These are phyloP conservation scores for Cyberlindnera suaveolens DNA, from an alignment of 805 yeast genomes.

Conservation along the genomic window DNA sequence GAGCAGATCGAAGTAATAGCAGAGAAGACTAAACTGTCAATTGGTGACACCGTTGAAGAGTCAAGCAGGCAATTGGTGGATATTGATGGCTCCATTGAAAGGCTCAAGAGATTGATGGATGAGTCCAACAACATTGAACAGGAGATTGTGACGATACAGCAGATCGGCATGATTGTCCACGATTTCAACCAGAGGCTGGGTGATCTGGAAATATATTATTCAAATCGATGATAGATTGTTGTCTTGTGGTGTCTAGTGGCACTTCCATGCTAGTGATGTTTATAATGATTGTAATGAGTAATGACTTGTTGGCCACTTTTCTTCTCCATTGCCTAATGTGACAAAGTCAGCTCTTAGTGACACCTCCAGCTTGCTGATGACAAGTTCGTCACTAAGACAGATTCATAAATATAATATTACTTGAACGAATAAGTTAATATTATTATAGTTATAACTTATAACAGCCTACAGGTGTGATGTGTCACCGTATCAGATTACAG, in stretches of 20 bases:
- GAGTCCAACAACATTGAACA: slow-evolving; percentile 45
- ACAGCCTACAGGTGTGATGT: too few relatives aligned
- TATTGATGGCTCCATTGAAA: slow-evolving; percentile 35
- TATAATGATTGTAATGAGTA: not conserved
- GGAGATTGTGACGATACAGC: slow-evolving; percentile 44
- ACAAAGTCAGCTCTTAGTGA: too few relatives aligned
- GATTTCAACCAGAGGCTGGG: slow-evolving; percentile 36
- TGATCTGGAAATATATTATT: slow-evolving; percentile 26
- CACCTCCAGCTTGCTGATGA: too few relatives aligned
- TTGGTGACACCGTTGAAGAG: slow-evolving; percentile 21
- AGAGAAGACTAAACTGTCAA: slow-evolving; percentile 30
- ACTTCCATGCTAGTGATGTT: too few relatives aligned
- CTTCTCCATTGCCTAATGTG: too few relatives aligned
- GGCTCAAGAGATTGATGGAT: slow-evolving; percentile 33
- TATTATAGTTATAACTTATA: too few relatives aligned
- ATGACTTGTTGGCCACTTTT: not conserved
- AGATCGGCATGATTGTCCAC: slow-evolving; percentile 33
- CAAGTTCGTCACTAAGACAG: too few relatives aligned
- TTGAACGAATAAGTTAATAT: too few relatives aligned
- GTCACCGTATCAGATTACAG: too few relatives aligned
- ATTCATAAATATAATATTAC: too few relatives aligned
- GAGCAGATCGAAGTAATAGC: slow-evolving; percentile 47
- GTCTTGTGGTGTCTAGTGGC: not conserved
- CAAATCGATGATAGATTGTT: not conserved
- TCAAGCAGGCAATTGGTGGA: slow-evolving; percentile 18